Base-by-base conservation (phyloP, 2,329 filamentous ascomycete genomes). In the Ascosphaera acerosa region DNA sequence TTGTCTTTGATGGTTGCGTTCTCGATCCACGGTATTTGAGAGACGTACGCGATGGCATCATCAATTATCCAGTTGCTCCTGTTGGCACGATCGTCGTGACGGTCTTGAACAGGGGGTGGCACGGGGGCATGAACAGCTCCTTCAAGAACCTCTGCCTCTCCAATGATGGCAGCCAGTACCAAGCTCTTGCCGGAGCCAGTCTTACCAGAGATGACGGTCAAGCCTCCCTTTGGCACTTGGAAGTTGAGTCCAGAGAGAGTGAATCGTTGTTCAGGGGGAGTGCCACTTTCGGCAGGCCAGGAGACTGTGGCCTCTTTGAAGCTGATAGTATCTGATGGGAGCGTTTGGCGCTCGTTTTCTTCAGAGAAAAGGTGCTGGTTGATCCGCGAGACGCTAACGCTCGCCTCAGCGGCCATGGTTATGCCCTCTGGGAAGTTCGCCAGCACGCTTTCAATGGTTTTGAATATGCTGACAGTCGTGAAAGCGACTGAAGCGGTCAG, bases 1-100 rank as follows among this genome's bases (percentile, higher is more conserved):
- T 97, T 97, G 19, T 91, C 69, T 37, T 69, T 70, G 3, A 94
- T 65, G 1, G 74, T 77, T 0, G 80, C 64, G 44, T 94, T 94
- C 46, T 94, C 84, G 30, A 97, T 91, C 87, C 87, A 97, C 0
- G 87, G 78, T 45, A 91, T 91, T 47, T 97, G 84, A 0, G 84
- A 84, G 40, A 87, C 94, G 43, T 91, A 92, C 0, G 84, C 78
- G n/a, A 81, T 62, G 2, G 72, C 64, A 2, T 62, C 61, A 5
- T 70, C 62, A 10, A 80, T 60, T 28, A 75, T 68, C 76, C 76
- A 81, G 39, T 76, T 57, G 3, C 49, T 49, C 29, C 42, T 52
- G 10, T 52, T 72, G 2, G 74, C 75, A 37, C 68, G 63, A 32
- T 52, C 46, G 40, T 77, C 71, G 37, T 64, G 61, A 22, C 71